phyloP scores from a whole-genome alignment of 148 eudicot genomes.

The Vaccinium myrtillus region DNA sequence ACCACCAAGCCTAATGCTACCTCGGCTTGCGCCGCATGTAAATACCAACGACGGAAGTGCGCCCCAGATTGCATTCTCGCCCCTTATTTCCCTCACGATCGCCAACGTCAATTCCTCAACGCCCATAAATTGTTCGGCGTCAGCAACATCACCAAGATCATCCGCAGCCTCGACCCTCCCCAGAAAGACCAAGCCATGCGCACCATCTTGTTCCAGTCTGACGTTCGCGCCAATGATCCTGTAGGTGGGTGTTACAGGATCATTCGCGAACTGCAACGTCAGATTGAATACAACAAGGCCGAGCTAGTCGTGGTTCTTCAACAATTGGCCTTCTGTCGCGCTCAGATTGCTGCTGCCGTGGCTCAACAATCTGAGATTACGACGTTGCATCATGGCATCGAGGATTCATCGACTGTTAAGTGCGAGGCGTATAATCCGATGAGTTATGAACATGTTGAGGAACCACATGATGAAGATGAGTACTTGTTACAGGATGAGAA shows the following conservation, averaged over 20 bases:
- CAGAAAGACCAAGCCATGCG: conserved; percentile 74
- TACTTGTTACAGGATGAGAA: conserved; percentile 15
- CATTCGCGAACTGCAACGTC: conserved; percentile 42
- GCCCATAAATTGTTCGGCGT: conserved; percentile 92
- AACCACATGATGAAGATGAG: neutral
- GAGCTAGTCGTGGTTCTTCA: conserved; percentile 62
- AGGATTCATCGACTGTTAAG: neutral
- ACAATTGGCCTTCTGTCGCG: conserved; percentile 55
- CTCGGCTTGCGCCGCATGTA: conserved; percentile 90
- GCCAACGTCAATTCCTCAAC: conserved; percentile 60
- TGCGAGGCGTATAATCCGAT: neutral
- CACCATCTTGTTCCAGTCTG: conserved; percentile 67
- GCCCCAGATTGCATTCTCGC: conserved; percentile 67
- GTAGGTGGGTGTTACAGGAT: conserved; percentile 76
- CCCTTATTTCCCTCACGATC: conserved; percentile 80
- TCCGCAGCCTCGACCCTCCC: conserved; percentile 37
- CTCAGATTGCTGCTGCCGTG: conserved; percentile 30
- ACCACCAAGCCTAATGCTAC: conserved; percentile 30
- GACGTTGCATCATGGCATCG: neutral
- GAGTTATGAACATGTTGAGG: neutral
- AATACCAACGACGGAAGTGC: conserved; percentile 79
- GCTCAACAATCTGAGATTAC: conserved; percentile 9
- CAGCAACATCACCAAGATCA: conserved; percentile 81
- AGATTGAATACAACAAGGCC: conserved; percentile 36
- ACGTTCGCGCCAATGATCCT: conserved; percentile 72